These are phyloP conservation scores for Candida lessepsii DNA, from an alignment of 805 yeast species.

Conservation along the genomic window DNA sequence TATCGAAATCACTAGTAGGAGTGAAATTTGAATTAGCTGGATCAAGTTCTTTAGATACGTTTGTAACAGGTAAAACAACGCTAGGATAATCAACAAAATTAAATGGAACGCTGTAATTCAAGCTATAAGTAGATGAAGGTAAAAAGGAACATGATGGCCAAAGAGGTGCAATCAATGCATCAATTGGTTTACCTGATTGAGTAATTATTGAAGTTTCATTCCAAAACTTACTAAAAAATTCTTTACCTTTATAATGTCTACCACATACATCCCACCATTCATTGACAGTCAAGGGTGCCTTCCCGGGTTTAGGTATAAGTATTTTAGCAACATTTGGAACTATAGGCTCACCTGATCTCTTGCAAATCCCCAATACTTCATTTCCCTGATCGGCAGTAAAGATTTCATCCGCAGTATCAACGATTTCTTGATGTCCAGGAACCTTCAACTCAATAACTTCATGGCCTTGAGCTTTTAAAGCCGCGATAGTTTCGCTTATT, in stretches of 20 bases:
- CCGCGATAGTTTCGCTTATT: constrained; percentile 3
- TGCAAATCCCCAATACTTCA: neutral
- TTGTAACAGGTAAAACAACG: neutral
- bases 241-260: neutral
- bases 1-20: neutral
- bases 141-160: constrained; percentile 1
- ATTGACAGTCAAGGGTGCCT: constrained; percentile 36
- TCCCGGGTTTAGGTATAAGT: constrained; percentile 28
- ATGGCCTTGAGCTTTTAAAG: constrained; percentile 39
- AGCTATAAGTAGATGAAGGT: neutral
- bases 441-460: constrained; percentile 37
- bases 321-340: constrained; percentile 19
- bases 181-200: constrained; percentile 6
- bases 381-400: constrained; percentile 18
- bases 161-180: constrained; percentile 2
- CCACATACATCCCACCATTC: constrained; percentile 15
- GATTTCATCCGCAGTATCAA: constrained; percentile 4
- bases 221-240: constrained; percentile 10
- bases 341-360: constrained; percentile 1
- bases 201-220: constrained; percentile 4
- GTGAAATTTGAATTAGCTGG: neutral
- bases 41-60: neutral
- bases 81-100: constrained; percentile 5
- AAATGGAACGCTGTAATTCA: constrained; percentile 8
- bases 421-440: neutral